Evolutionary conservation across 2,329 filamentous ascomycete species (phyloP).

Genomic region (Gremmenia infestans): DNA sequence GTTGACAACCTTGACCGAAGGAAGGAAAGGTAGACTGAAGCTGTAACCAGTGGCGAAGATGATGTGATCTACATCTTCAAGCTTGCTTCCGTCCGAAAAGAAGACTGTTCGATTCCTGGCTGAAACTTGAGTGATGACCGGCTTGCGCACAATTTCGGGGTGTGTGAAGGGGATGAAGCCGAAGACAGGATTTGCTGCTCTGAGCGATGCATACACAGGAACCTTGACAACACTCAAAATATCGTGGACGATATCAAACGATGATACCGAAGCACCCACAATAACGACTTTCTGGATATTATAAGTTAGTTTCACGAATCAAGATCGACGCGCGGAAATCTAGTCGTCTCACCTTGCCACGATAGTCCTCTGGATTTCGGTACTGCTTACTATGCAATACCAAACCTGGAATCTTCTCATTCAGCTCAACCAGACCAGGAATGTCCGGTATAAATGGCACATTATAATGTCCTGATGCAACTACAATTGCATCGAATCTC

Average conservation of each 20-base stretch:
- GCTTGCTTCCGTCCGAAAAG: constrained; percentile 48
- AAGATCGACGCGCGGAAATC: too few relatives aligned
- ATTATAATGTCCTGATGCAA: constrained; percentile 62
- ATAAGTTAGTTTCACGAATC: background rate
- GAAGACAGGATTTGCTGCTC: constrained; percentile 46
- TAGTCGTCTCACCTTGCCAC: constrained; percentile 34
- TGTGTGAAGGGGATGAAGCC: constrained; percentile 52
- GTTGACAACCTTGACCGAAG: constrained; percentile 41
- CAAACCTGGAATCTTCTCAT: constrained; percentile 42
- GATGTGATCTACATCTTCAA: constrained; percentile 51
- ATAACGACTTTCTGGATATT: constrained; percentile 40
- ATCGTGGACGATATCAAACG: constrained; percentile 54
- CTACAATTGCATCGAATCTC: constrained; percentile 58
- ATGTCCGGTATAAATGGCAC: constrained; percentile 57
- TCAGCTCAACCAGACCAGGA: constrained; percentile 51
- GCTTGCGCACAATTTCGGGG: constrained; percentile 39
- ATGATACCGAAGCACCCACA: constrained; percentile 59
- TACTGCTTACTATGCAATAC: constrained; percentile 70
- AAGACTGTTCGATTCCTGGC: constrained; percentile 38
- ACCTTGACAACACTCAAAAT: constrained; percentile 39
- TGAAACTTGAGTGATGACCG: constrained; percentile 40
- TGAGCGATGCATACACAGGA: constrained; percentile 47
- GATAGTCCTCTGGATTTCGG: constrained; percentile 53
- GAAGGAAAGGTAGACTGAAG: constrained; percentile 55
- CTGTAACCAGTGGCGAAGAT: constrained; percentile 62